Evolutionary conservation across 2,329 filamentous ascomycete species (phyloP), one percentile per base, ranked within the genome.

Genomic region (Colletotrichum paranaense): DNA sequence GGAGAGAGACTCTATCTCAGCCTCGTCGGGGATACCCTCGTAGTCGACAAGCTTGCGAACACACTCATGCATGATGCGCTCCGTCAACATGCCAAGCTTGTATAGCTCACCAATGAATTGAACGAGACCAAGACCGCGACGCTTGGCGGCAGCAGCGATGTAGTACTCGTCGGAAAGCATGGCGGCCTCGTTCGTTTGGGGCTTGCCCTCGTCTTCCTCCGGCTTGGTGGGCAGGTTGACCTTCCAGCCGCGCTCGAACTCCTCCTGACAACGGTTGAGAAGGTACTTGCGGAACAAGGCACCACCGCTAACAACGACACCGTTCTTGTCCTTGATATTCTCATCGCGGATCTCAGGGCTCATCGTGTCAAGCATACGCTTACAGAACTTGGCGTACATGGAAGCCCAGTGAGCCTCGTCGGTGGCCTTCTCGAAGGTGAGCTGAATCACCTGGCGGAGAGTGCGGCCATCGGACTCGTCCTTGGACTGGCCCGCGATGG

Each of bases 31-130:
- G 74, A 95, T 87, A 75, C 94, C 95, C 80, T 96, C 93, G 84
- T 97, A 98, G 85, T 99, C 96, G 77, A 99, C 94, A 76, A 99
- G 90, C 85, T 97, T 98, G 86, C 95, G 93, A 32, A 99, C 95
- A 89, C 97, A 99, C 85, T 98, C 95, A 87, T 99, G 96, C 97
- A 99, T 99, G 85, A 99, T 99, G 82, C 96, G 94, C 84, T 98
- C 94, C 74, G 97, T 99, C 83, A 99, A 90, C 97, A 99, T 99
- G 82, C 93, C 92, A 74, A 99, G 92, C 89, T 98, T 99, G 91
- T 97, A 99, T 58, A 99, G 91, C 86, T 99, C 97, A 87, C 97
- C 97, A 81, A 99, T 99, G 86, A 99, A 99, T 85, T 98, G 96
- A 76, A 99, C 96, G 26, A 99, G 91, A 92, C 97, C 97, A 76